Evolutionary conservation across 164 flowering plant species (phyloP), one percentile per base, ranked within the genome.

Genomic region (Stephania japonica): DNA sequence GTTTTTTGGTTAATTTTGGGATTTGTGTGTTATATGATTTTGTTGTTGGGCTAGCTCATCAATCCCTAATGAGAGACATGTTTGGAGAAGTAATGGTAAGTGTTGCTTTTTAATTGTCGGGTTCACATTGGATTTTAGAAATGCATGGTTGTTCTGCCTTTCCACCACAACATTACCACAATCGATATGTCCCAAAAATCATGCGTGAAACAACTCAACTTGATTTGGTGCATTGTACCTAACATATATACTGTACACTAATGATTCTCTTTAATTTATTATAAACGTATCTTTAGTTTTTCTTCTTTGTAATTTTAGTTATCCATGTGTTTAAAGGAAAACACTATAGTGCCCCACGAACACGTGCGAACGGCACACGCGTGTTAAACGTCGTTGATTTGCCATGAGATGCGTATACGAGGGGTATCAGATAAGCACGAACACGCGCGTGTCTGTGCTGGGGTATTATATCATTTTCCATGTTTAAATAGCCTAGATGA

Each of bases 121-220:
- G 78, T 79, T 87, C 87, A 87, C 86, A 82, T 88, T 86, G 86
- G 86, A 82, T 88, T 88, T 42, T 27, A 47, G 32, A 83, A 79
- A 79, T 69, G 76, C 75, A 81, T 56, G 42, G 78, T 72, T 73
- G 74, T 76, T 82, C 80, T 76, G 76, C 68, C 85, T 85, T 82
- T 82, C 84, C 86, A 84, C 83, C 86, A 79, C 78, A 65, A 67
- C 75, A 76, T 21, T 83, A 77, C 73, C 83, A 78, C 83, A 86
- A 78, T 72, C 23, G 76, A 82, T 78, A 75, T 84, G 83, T 65
- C 89, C 88, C 89, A 41, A 49, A 83, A 82, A 86, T 87, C 89
- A 80, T 86, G 87, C 84, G 72, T 81, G 71, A 68, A 83, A 87
- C 90, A 87, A 88, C 87, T 86, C 88, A 79, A 84, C 80, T 81